These are phyloP conservation scores for Euryodendron excelsum DNA, from an alignment of 148 eudicot species.

Conservation along the genomic window DNA sequence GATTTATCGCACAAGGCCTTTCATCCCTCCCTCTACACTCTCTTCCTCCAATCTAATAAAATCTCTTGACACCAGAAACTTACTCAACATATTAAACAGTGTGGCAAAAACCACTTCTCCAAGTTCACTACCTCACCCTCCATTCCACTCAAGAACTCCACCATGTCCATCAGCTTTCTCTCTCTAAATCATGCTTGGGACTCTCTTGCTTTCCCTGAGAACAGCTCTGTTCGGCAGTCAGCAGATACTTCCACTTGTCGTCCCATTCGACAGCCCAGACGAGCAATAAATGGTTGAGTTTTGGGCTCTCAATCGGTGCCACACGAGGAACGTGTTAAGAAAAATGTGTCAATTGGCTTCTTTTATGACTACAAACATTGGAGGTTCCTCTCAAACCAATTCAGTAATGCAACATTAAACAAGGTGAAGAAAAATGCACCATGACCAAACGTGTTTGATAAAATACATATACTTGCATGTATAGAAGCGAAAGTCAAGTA, in stretches of 20 bases:
- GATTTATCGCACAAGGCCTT: background rate
- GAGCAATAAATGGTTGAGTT: background rate
- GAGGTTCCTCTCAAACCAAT: no score
- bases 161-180: conserved; percentile 24
- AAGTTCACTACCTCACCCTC: conserved; percentile 19
- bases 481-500: no score
- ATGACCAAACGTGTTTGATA: no score
- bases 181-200: conserved; percentile 13
- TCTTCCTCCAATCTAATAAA: background rate
- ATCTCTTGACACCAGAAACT: conserved; percentile 21
- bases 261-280: background rate
- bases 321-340: conserved; percentile 8
- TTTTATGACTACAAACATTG: no score
- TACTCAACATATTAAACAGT: conserved; percentile 23
- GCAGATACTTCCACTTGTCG: conserved; percentile 22
- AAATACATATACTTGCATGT: no score
- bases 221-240: conserved; percentile 19
- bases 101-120: conserved; percentile 14
- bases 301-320: background rate
- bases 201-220: conserved; percentile 14
- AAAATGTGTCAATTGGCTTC: no score
- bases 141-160: conserved; percentile 11
- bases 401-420: no score
- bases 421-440: no score
- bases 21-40: background rate